Evolutionary conservation across 2,329 filamentous ascomycete species (phyloP), one percentile per base, ranked within the genome.

Genomic region (Aspergillus clavatus): DNA sequence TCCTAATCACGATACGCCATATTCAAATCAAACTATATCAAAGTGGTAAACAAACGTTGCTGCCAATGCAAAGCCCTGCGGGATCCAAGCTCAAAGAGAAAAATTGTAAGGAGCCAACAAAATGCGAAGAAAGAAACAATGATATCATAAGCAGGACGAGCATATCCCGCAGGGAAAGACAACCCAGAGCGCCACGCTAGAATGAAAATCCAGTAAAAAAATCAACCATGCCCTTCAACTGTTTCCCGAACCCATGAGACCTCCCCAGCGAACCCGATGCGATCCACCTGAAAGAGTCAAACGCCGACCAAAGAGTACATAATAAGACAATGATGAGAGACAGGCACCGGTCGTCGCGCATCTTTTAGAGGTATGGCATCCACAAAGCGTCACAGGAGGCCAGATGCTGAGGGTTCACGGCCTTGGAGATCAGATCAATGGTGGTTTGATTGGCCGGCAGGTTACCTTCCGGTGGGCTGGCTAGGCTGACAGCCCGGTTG

Each of bases 401-500:
- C 69, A 99, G 68, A 66, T 93, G 89, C 72, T 87, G 83, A 1
- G 93, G 93, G 69, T 95, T 94, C 12, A 95, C 90, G 1, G 91
- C 89, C 72, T 85, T 86, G n/a, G 87, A 87, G 51, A 98, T 86
- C 51, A 94, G 72, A 70, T 99, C 93, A 61, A 98, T 91, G 23
- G 95, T 89, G 31, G 91, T 97, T 76, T 99, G 93, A 68, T 95
- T 95, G 19, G 91, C 91, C 5, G 93, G 93, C 56, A 98, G 71
- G 62, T 89, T 91, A 57, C 52, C 86, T 24, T 82, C 81, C 0
- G 87, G 87, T 28, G 80, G 74, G 57, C 89, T 86, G 1, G 91
- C 91, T 44, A 98, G 74, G 62, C 84, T 89, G 52, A 89, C 79
- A 3, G 91, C 91, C 50, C 89, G 81, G 74, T 95, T 95, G 42